Percentiles rank a stretch among this genome's conserved stretches.
Evolutionary conservation across 2,329 filamentous ascomycete genomes (phyloP).

Genomic region (Aspergillus sp.): DNA sequence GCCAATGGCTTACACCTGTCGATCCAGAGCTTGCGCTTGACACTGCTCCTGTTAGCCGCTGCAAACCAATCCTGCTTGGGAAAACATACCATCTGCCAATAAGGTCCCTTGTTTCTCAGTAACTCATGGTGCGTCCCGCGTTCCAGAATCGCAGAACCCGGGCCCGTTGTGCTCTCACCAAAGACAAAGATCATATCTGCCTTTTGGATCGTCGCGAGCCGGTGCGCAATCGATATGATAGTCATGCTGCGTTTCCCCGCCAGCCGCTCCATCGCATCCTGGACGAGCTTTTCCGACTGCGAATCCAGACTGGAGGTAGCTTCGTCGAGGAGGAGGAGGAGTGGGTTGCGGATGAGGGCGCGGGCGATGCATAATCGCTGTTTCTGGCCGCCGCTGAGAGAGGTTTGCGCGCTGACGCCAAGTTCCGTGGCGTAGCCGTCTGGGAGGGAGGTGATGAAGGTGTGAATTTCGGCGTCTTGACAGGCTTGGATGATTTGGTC

Average conservation of each 20-base stretch:
- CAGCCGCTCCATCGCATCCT: constrained; percentile 61
- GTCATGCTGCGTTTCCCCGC: constrained; percentile 55
- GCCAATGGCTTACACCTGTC: no score
- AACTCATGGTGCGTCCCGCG: constrained; percentile 57
- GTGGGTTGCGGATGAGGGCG: constrained; percentile 49
- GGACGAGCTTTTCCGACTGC: constrained; percentile 61
- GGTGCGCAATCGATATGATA: constrained; percentile 72
- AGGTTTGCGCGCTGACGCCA: constrained; percentile 44
- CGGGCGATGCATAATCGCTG: constrained; percentile 54
- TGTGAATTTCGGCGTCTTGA: constrained; percentile 48
- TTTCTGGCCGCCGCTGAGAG: constrained; percentile 52
- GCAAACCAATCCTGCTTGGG: neutral
- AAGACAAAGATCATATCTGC: constrained; percentile 76
- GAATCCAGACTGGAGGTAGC: constrained; percentile 60
- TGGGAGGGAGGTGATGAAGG: constrained; percentile 50
- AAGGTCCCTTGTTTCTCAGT: constrained; percentile 45
- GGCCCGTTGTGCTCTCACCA: constrained; percentile 48
- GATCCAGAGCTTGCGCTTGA: constrained; percentile 25
- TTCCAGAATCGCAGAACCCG: constrained; percentile 49
- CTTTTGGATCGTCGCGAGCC: constrained; percentile 71
- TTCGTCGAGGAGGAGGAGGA: constrained; percentile 55
- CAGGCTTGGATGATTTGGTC: constrained; percentile 45
- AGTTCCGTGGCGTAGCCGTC: constrained; percentile 47
- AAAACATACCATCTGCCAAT: constrained; percentile 50
- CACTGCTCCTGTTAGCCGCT: constrained; percentile 12